Conservation (phyloP, 345 rosid species). For the Populus ilicifolia region DNA sequence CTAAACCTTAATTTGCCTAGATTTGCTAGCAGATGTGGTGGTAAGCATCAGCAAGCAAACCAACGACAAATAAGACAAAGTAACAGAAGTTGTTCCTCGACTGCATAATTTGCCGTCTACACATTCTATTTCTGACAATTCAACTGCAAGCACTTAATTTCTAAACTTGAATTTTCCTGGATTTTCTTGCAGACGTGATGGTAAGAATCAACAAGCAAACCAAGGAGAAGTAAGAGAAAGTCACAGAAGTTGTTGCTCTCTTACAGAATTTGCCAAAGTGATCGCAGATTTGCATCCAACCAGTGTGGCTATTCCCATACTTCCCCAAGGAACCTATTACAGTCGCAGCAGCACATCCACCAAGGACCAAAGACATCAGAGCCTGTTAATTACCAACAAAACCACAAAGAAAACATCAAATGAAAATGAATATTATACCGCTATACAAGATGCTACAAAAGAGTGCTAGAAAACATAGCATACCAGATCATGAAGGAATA, state of each 20-base stretch:
- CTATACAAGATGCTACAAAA: not conserved
- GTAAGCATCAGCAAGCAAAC: conserved; percentile 43
- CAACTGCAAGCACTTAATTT: not conserved
- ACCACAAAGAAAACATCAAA: not conserved
- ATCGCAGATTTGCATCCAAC: conserved; percentile 66
- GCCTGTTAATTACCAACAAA: conserved; percentile 29
- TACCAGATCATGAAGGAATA: conserved; percentile 62
- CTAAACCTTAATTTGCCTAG: conserved; percentile 33
- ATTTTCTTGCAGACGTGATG: conserved; percentile 42
- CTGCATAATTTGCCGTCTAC: not conserved
- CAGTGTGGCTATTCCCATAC: conserved; percentile 51
- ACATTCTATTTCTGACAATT: not conserved
- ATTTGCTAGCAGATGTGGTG: conserved; percentile 41
- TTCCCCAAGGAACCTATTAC: conserved; percentile 49
- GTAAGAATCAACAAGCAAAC: conserved; percentile 44
- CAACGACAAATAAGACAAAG: conserved; percentile 32
- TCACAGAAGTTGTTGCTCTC: conserved; percentile 29
- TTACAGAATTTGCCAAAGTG: conserved; percentile 43
- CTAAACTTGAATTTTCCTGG: conserved; percentile 32
- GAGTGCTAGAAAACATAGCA: not conserved
- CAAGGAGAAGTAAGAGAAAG: conserved; percentile 34
- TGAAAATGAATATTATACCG: too few relatives aligned
- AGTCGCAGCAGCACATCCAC: conserved; percentile 53
- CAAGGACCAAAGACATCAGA: conserved; percentile 38
- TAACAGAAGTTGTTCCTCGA: conserved; percentile 29